Base-by-base conservation (phyloP, 192 early-diverging fungal genomes). In the Coemansia sp. region DNA sequence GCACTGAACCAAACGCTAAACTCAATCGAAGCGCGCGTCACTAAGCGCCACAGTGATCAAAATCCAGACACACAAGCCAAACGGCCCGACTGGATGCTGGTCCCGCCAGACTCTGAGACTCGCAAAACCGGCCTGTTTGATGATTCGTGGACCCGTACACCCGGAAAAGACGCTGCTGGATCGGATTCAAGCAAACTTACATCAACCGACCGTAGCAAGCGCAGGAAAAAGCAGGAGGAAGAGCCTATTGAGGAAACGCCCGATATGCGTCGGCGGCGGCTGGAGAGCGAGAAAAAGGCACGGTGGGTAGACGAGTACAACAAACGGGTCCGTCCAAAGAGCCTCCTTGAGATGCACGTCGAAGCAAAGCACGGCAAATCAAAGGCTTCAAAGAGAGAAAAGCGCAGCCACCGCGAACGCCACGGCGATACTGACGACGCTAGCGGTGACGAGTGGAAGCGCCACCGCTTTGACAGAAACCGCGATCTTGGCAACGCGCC, bases 241-340 rank as follows among this genome's bases (percentile, higher is more conserved):
- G 13, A 23, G 20, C 42, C n/a, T 40, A 63, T 52, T 18, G 67
- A 72, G 55, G 74, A 75, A 58, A 75, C 70, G 16, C 64, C 65
- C 0, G 63, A 20, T 29, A 59, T 55, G 56, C 68, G 61, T 7
- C 57, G 58, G 29, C 53, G 58, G 37, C 55, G 62, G 3, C 37
- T 64, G 40, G 72, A 80, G 34, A 56, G 61, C 42, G 63, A 61
- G 20, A 74, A 69, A 3, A 68, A 62, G 57, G 63, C 66, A 3
- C 51, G 39, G 28, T 81, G 74, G 72, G 72, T 81, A 2, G 59
- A 75, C 2, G 79, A 81, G 59, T 81, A 66, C 49, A 81, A 81
- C 58, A 51, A 67, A 13, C 18, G 34, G 9, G 52, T 72, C 60
- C 57, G 79, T 37, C 79, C 79, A 30, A 81, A 81, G 70, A 66